Percentiles rank a stretch among this genome's conserved stretches.
Evolutionary conservation across 1,139 yeast genomes (phyloP).

Genomic region (Geotrichum siamense): DNA sequence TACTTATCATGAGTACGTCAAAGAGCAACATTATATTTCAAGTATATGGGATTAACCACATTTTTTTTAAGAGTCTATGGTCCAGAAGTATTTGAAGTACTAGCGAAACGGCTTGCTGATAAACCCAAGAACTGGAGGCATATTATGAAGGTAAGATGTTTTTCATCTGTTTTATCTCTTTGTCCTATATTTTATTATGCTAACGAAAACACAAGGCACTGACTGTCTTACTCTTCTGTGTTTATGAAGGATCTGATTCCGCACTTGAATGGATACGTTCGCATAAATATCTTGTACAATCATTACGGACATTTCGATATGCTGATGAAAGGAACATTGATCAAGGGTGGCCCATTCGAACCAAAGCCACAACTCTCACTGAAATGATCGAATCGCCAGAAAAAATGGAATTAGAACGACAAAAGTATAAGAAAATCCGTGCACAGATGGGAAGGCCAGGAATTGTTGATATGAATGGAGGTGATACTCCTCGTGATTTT

Average conservation of each 20-base stretch:
- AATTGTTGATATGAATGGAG: constrained; percentile 24
- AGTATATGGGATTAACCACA: constrained; percentile 1
- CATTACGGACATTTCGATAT: constrained; percentile 46
- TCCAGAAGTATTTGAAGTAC: constrained; percentile 76
- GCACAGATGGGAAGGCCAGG: constrained; percentile 32
- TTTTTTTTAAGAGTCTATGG: constrained; percentile 36
- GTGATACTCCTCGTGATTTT: constrained; percentile 14
- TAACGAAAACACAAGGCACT: no score
- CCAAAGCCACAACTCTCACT: constrained; percentile 29
- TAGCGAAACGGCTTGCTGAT: constrained; percentile 76
- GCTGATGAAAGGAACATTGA: constrained; percentile 31
- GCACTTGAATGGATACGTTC: constrained; percentile 84
- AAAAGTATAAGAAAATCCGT: constrained; percentile 28
- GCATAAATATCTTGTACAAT: constrained; percentile 69
- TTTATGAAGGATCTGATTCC: constrained; percentile 78
- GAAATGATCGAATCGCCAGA: constrained; percentile 29
- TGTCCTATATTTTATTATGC: not conserved
- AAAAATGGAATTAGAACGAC: constrained; percentile 29
- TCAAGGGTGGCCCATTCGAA: constrained; percentile 30
- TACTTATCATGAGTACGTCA: constrained; percentile 47
- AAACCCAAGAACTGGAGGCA: constrained; percentile 86
- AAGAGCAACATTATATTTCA: not conserved
- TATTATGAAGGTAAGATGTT: constrained; percentile 58
- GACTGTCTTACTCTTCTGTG: constrained; percentile 77
- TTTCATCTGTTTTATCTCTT: not conserved